These are phyloP conservation scores for Coemansia pectinata DNA, from an alignment of 192 early-diverging fungal genomes.

Conservation along the genomic window DNA sequence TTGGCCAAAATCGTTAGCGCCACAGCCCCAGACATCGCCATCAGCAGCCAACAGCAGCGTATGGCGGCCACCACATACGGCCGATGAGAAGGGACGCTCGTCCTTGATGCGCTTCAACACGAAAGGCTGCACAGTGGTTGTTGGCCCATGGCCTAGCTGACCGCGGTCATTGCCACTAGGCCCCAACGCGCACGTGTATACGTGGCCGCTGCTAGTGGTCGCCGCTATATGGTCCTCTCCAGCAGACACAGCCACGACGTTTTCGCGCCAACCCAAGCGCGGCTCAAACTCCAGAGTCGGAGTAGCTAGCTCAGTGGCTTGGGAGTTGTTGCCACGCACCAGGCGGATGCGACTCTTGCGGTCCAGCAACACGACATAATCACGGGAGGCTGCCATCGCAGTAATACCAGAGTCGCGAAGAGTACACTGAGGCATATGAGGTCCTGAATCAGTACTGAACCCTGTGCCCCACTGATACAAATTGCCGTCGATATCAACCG, in stretches of 20 bases:
- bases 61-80: slow-evolving; percentile 32
- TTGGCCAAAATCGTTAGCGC: slow-evolving; percentile 52
- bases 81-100: slow-evolving; percentile 17
- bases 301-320: background rate
- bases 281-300: slow-evolving; percentile 30
- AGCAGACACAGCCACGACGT: slow-evolving; percentile 31
- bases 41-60: slow-evolving; percentile 33
- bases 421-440: slow-evolving; percentile 30
- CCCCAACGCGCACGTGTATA: slow-evolving; percentile 38
- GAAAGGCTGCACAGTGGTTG: background rate
- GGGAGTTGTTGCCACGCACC: slow-evolving; percentile 8
- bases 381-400: slow-evolving; percentile 28
- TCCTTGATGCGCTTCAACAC: slow-evolving; percentile 20
- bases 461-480: slow-evolving; percentile 53
- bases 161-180: slow-evolving; percentile 21
- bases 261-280: slow-evolving; percentile 47
- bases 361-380: slow-evolving; percentile 26
- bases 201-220: slow-evolving; percentile 29
- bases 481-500: slow-evolving; percentile 27
- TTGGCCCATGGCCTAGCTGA: slow-evolving; percentile 26
- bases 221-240: slow-evolving; percentile 40
- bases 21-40: slow-evolving; percentile 48
- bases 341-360: slow-evolving; percentile 37
- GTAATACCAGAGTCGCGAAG: slow-evolving; percentile 17
- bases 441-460: slow-evolving; percentile 14